These are phyloP conservation scores for Saccharomyces uvarum DNA, from an alignment of 1,139 yeast species.

Conservation along the genomic window DNA sequence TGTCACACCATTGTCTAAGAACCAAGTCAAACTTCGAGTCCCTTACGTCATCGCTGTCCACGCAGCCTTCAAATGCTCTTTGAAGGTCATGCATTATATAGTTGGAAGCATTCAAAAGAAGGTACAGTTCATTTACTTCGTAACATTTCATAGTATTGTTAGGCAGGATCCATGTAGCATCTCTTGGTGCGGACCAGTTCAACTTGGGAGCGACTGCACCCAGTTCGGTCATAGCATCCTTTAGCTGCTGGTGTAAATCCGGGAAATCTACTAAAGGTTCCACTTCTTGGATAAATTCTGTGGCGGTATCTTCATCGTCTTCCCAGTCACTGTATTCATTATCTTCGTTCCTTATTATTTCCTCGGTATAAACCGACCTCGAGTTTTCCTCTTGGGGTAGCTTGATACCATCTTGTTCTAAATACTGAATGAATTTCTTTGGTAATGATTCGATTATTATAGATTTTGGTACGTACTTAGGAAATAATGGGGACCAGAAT, in stretches of 20 bases:
- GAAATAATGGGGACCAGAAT: slow-evolving; percentile 58
- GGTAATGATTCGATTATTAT: slow-evolving; percentile 61
- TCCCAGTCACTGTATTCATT: slow-evolving; percentile 72
- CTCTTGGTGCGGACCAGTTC: slow-evolving; percentile 96
- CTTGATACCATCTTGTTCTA: slow-evolving; percentile 67
- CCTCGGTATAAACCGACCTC: slow-evolving; percentile 33
- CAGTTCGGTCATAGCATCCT: slow-evolving; percentile 37
- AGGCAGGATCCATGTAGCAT: slow-evolving; percentile 84
- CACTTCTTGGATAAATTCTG: slow-evolving; percentile 18
- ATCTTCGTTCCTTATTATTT: slow-evolving; percentile 41
- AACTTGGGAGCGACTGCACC: slow-evolving; percentile 77
- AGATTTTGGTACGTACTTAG: slow-evolving; percentile 44
- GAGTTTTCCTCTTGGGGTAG: slow-evolving; percentile 42
- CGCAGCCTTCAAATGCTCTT: slow-evolving; percentile 50
- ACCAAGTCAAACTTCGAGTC: slow-evolving; percentile 51
- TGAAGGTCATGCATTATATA: slow-evolving; percentile 79
- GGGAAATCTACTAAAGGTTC: slow-evolving; percentile 48
- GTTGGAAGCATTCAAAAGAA: slow-evolving; percentile 77
- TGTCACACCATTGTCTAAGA: slow-evolving; percentile 64
- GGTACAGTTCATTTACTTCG: slow-evolving; percentile 63
- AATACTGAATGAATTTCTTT: slow-evolving; percentile 54
- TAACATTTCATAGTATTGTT: slow-evolving; percentile 68
- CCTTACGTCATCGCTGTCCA: slow-evolving; percentile 17
- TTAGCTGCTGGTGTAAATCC: slow-evolving; percentile 50
- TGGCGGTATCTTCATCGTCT: slow-evolving; percentile 38